Conservation (phyloP, 2,329 filamentous ascomycete species). For the Cryoendolithus antarcticus region DNA sequence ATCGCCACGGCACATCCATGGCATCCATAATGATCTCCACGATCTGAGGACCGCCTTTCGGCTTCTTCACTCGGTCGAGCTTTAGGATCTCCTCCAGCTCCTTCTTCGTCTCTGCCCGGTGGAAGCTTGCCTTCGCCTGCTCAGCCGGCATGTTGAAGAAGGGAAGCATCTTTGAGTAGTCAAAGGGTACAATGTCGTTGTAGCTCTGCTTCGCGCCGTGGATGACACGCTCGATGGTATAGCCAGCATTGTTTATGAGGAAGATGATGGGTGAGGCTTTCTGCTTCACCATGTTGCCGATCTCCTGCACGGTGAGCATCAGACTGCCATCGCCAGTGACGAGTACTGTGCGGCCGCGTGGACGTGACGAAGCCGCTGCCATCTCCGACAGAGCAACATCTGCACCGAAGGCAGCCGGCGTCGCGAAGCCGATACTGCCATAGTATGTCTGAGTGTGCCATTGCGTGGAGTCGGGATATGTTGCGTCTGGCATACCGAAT, state of each 20-base stretch:
- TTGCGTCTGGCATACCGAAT: slow-evolving; percentile 25
- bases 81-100: slow-evolving; percentile 27
- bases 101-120: slow-evolving; percentile 24
- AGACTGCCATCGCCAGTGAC: slow-evolving; percentile 52
- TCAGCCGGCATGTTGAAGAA: slow-evolving; percentile 25
- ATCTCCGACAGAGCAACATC: slow-evolving; percentile 40
- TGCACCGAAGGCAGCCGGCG: slow-evolving; percentile 29
- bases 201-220: slow-evolving; percentile 37
- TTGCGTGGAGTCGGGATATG: slow-evolving; percentile 11
- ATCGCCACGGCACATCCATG: slow-evolving; percentile 28
- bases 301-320: slow-evolving; percentile 54
- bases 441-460: slow-evolving; percentile 33
- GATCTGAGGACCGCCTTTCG: slow-evolving; percentile 22
- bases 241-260: slow-evolving; percentile 35
- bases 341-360: slow-evolving; percentile 49
- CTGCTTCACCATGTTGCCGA: slow-evolving; percentile 47
- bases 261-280: slow-evolving; percentile 27
- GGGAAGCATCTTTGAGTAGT: slow-evolving; percentile 28
- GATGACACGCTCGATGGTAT: slow-evolving; percentile 36
- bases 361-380: slow-evolving; percentile 14
- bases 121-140: slow-evolving; percentile 22
- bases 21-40: slow-evolving; percentile 30
- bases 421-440: slow-evolving; percentile 32
- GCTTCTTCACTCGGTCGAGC: slow-evolving; percentile 19
- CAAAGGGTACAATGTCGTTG: slow-evolving; percentile 37